Base-by-base conservation (phyloP, 805 yeast species). In the Candida sanyiensis region DNA sequence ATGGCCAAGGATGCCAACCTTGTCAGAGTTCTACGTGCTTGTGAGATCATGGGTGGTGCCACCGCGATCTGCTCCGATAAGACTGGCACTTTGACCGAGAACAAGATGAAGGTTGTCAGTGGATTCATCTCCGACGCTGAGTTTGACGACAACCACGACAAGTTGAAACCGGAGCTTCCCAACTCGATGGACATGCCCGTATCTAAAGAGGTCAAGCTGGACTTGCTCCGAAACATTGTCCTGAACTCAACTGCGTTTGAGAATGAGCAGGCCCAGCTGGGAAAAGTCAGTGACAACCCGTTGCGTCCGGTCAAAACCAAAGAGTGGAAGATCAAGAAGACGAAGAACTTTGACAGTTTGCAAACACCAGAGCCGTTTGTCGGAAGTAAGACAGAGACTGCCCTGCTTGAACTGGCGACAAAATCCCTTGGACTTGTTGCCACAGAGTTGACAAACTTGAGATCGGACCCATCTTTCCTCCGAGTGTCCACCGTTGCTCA, bases 31-130 rank as follows among this genome's bases (percentile, higher is more conserved):
- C 69, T 93, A 49, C 81, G 80, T 54, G 81, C 95, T 33, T 93
- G 98, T 72, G 99, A 93, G 63, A 93, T 96, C 13, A 90, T 93
- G 97, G 98, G 99, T 30, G 87, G 95, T 33, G 98, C 97, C 2
- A 93, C 97, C 11, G 93, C 96, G 4, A 72, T 93, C 37, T 93
- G 98, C 62, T 88, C 97, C 0, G 98, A 93, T 65, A 90, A 93
- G 61, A 93, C 98, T 1, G 98, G 98, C 43, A 93, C 99, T 10
- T 70, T 93, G 41, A 93, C 99, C 2, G 95, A 88, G 59, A 93
- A 93, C 60, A 72, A 70, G 53, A 93, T 93, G 99, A 75, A 87
- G 27, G 88, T 93, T 6, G 96, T 88, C 9, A 74, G 72, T 40
- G 95, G 93, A 3, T 64, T 74, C 19, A 54, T 88, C 23, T 94